Evolutionary conservation across 2,329 filamentous ascomycete genomes (phyloP), one percentile per base, ranked within the genome.

Genomic region (Claviceps quebecensis): DNA sequence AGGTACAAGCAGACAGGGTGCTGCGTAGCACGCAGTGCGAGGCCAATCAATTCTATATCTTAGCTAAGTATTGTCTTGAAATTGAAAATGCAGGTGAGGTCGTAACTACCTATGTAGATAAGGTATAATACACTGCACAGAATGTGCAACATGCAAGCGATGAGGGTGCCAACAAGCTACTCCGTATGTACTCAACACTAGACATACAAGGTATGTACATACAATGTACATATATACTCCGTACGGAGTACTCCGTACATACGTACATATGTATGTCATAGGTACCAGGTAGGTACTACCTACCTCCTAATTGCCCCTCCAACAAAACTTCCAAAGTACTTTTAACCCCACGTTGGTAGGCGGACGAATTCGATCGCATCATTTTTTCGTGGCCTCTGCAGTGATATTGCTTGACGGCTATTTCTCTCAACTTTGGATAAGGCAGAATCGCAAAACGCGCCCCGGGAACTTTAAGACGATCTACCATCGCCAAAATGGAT

Each of bases 401-500:
- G 14, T 16, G 16, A 43, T 16, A 37, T 29, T 34, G 34, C 23
- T 19, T 41, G 22, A 19, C 9, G 5, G 13, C 14, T 19, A 23
- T 38, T 14, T 26, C 19, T 47, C 13, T 11, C 8, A 29, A 36
- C 5, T 14, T 19, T 14, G 5, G 17, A 17, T 26, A 11, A 2
- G 2, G n/a, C 1, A 34, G 43, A 44, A 44, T 7, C 14, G 19
- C 11, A 44, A 5, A 23, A 7, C 26, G 26, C 8, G 26, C 26
- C 19, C 4, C 19, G 2, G 23, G 6, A 23, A 22, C 4, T 23
- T 44, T 26, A 5, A 23, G 7, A 14, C 6, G 19, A 52, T 16
- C 5, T 16, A 48, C 4, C 2, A 17, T 19, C 41, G 5, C 52
- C 56, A 58, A 43, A 48, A 68, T 70, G 68, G 68, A 70, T 58